Base-by-base conservation (phyloP, 495 filamentous ascomycete genomes). In the Aspergillus heteromorphus region DNA sequence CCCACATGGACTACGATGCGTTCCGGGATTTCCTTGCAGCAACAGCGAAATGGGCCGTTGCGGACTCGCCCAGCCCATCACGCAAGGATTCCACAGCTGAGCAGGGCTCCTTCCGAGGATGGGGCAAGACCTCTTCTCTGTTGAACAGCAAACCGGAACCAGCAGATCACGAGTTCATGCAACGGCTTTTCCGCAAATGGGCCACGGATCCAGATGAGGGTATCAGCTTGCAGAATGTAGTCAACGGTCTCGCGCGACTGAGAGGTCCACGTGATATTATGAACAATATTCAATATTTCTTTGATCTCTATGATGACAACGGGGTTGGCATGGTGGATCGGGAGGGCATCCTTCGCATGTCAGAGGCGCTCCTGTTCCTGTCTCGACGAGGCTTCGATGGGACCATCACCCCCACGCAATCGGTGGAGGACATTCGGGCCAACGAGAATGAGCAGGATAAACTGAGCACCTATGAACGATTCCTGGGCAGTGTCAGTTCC, bases 261-360 rank as follows among this genome's bases (percentile, higher is more conserved):
- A 96, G 95, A 68, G 92, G 95, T 6, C 88, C 87, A 20, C 83
- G 84, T 38, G 93, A 97, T 68, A 95, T 98, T 58, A 96, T 97
- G 92, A 87, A 89, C 29, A 91, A 86, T 56, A 97, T 98, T 64
- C 91, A 84, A 45, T 97, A 97, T 67, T 98, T 97, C 72, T 98
- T 97, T 60, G 86, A 96, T 64, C 81, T 98, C 0, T 96, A 97
- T 64, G 95, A 97, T 67, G 92, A 98, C 60, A 85, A 89, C 64
- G 83, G 85, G 2, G 89, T 95, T 68, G 93, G 95, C 6, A 87
- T 83, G 57, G 91, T 98, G n/a, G 93, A 98, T 69, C 84, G 95
- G 4, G 93, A 98, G 69, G 93, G 93, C 16, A 97, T 98, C 53
- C 73, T 98, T 41, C 80, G 91, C 49, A 97, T 97, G 58, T 96